Evolutionary conservation across 2,329 filamentous ascomycete species (phyloP).

Genomic region (Lithohypha guttulata): DNA sequence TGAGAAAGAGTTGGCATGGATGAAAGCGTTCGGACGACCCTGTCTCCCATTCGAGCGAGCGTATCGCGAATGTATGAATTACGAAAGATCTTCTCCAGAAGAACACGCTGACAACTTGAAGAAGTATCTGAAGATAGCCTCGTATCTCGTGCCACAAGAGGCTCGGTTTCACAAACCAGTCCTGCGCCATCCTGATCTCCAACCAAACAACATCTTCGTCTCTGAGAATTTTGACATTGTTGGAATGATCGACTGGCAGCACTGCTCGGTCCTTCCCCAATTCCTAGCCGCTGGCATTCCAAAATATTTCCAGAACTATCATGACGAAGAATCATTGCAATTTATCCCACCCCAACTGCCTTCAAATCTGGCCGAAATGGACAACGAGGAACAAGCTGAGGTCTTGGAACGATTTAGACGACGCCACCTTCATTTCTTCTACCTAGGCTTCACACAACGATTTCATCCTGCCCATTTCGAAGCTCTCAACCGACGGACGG

Average conservation of each 20-base stretch:
- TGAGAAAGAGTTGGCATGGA: conserved; percentile 2
- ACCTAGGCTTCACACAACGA: background rate
- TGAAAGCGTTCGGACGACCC: conserved; percentile 9
- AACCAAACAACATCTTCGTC: conserved; percentile 26
- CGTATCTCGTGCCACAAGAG: background rate
- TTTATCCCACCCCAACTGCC: conserved; percentile 10
- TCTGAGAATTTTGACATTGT: conserved; percentile 25
- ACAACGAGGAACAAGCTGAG: background rate
- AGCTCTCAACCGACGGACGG: conserved; percentile 7
- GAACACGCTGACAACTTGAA: background rate
- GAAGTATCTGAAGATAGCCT: conserved; percentile 3
- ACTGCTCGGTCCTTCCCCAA: conserved; percentile 28
- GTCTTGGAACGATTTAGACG: background rate
- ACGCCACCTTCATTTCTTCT: conserved; percentile 10
- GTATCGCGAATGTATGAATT: background rate
- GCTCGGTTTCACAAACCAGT: conserved; percentile 10
- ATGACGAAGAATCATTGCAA: conserved; percentile 18
- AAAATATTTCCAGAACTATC: conserved; percentile 31
- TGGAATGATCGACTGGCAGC: conserved; percentile 35
- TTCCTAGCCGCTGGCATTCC: conserved; percentile 31
- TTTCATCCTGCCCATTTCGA: conserved; percentile 5
- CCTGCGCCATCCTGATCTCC: conserved; percentile 23
- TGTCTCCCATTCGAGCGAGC: conserved; percentile 3
- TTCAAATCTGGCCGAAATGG: conserved; percentile 2
- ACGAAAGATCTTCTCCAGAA: background rate